Evolutionary conservation across 164 flowering plant genomes (phyloP).

Genomic region (Piper betle): DNA sequence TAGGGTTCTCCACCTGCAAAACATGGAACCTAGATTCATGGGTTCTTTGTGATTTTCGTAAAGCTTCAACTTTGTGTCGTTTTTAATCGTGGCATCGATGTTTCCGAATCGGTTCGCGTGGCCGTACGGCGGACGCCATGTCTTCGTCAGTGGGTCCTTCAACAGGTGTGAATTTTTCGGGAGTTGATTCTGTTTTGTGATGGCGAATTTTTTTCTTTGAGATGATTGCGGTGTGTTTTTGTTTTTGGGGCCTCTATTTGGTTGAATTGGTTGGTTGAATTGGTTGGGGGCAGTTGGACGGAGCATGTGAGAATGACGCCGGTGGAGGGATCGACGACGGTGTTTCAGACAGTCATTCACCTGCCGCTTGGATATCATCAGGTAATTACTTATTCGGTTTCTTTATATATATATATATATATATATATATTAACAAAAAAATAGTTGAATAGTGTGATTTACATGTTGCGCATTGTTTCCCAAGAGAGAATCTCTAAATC

Average conservation of each 20-base stretch:
- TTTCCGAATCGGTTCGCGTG: slow-evolving; percentile 23
- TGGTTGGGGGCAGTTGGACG: slow-evolving; percentile 17
- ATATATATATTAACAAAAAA: too few relatives aligned
- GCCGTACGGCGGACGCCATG: slow-evolving; percentile 30
- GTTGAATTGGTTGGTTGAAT: neutral
- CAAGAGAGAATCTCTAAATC: too few relatives aligned
- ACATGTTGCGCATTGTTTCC: too few relatives aligned
- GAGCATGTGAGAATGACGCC: slow-evolving; percentile 19
- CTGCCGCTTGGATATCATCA: slow-evolving; percentile 27
- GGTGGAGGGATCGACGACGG: slow-evolving; percentile 22
- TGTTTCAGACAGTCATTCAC: slow-evolving; percentile 18
- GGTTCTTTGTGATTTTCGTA: neutral
- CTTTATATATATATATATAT: too few relatives aligned
- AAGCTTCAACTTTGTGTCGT: neutral
- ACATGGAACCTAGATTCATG: neutral
- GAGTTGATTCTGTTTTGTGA: neutral
- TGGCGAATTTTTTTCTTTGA: neutral
- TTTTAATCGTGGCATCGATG: slow-evolving; percentile 3
- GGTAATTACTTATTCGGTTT: slow-evolving; percentile 10
- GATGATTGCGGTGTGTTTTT: neutral
- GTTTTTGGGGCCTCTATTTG: neutral
- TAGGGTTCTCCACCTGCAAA: too few relatives aligned
- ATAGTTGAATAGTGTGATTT: too few relatives aligned
- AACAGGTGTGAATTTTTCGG: slow-evolving; percentile 10
- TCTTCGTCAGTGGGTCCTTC: slow-evolving; percentile 25